Evolutionary conservation across 73 alveolate genomes (phyloP), one percentile per base, ranked within the genome.

Genomic region (Tetrahymena elliotti): DNA sequence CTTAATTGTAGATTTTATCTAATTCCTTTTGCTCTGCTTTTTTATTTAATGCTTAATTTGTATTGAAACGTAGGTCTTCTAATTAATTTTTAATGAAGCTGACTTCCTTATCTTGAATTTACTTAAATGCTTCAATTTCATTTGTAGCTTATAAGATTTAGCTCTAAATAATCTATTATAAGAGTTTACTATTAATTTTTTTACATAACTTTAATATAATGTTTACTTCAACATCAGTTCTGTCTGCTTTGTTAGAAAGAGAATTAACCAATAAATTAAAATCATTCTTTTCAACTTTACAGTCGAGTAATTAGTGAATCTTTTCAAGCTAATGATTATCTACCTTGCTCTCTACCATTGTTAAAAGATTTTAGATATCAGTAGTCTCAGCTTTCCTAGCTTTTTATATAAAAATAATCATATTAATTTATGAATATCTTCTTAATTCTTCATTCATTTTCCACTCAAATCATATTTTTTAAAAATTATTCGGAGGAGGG

Each of bases 381-480:
- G 94, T 93, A 33, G 95, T 83, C n/a, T 96, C 98, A 53, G 98
- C 98, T 82, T 96, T 96, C 83, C 95, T 96, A 36, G 98, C 96
- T 47, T 47, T 8, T 1, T 47, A 47, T 2, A 47, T 18, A 47
- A 18, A 47, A 47, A 47, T 18, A 2, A 1, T 47, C 13, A 47
- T 47, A 18, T 3, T 47, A 47, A 15, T 47, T 47, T 47, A 47
- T 6, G 22, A 41, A 12, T 4, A 12, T 6, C 16, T 41, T 41
- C 5, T 41, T 12, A 41, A 12, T 6, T 12, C 5, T 38, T 38
- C 52, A 38, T 38, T 38, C 52, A 7, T 38, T 38, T 10, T 38
- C 10, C 10, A n/a, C n/a, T n/a, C n/a, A n/a, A n/a, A n/a, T n/a
- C n/a, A n/a, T n/a, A n/a, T n/a, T n/a, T n/a, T n/a, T n/a, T n/a